Evolutionary conservation across 495 filamentous ascomycete genomes (phyloP).

Genomic region (Penicillium egyptiacum): DNA sequence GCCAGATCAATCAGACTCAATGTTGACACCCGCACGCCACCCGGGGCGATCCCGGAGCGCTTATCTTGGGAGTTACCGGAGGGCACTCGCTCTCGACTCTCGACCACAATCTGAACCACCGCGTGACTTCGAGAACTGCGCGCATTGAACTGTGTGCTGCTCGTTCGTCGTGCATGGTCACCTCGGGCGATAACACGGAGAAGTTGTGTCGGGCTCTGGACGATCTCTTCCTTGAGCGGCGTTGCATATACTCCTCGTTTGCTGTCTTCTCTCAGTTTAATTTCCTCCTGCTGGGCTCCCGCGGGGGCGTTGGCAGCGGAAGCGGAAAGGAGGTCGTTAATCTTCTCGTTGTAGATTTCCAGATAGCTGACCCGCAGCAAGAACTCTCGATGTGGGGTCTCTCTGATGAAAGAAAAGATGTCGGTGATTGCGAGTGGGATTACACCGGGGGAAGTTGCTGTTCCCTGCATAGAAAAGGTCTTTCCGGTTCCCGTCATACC

Average conservation of each 20-base stretch:
- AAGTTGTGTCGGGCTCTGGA: slow-evolving; percentile 94
- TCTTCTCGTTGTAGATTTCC: slow-evolving; percentile 98
- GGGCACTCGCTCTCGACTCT: slow-evolving; percentile 82
- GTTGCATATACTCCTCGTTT: slow-evolving; percentile 96
- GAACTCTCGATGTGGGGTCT: slow-evolving; percentile 93
- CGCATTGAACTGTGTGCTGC: slow-evolving; percentile 93
- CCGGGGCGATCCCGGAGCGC: slow-evolving; percentile 73
- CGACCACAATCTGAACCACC: slow-evolving; percentile 97
- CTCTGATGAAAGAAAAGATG: slow-evolving; percentile 97
- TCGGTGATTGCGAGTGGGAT: slow-evolving; percentile 97
- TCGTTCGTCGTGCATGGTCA: slow-evolving; percentile 83
- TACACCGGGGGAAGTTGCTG: slow-evolving; percentile 92
- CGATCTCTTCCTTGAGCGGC: slow-evolving; percentile 96
- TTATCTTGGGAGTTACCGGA: slow-evolving; percentile 62
- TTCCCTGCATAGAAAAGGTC: slow-evolving; percentile 99
- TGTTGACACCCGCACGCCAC: slow-evolving; percentile 93
- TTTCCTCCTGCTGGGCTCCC: slow-evolving; percentile 71
- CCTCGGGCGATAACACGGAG: slow-evolving; percentile 93
- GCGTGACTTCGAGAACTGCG: slow-evolving; percentile 96
- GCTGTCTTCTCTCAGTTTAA: slow-evolving; percentile 92
- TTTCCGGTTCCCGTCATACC: slow-evolving; percentile 99
- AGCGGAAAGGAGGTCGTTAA: slow-evolving; percentile 87
- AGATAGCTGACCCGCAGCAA: slow-evolving; percentile 95
- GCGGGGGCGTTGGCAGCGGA: slow-evolving; percentile 52
- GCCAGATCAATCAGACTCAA: slow-evolving; percentile 94